These are phyloP conservation scores for Lotus japonicus DNA, from an alignment of 306 rosid species.

Conservation along the genomic window DNA sequence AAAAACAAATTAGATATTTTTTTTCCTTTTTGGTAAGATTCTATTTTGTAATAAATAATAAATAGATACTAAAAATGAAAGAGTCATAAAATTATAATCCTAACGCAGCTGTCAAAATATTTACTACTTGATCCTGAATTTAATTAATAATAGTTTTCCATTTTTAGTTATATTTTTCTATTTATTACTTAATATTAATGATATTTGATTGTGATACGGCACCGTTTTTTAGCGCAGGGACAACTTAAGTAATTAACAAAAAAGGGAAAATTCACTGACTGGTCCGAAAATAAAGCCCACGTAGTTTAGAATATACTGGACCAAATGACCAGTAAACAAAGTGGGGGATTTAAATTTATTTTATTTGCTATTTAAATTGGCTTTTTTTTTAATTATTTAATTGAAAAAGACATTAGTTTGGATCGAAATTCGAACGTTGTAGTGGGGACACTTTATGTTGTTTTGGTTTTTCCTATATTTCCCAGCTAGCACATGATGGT, in stretches of 20 bases:
- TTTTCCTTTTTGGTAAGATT: not conserved
- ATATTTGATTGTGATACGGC: no score
- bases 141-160: no score
- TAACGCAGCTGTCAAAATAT: not conserved
- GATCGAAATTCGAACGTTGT: conserved; percentile 38
- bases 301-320: not conserved
- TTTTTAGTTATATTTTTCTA: no score
- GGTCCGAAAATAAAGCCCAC: conserved; percentile 23
- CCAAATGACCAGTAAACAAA: not conserved
- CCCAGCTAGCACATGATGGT: conserved; percentile 31
- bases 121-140: not conserved
- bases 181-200: no score
- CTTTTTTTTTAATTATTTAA: not conserved
- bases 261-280: not conserved
- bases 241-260: no score
- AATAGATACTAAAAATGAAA: not conserved
- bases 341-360: not conserved
- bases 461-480: conserved; percentile 3
- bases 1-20: no score
- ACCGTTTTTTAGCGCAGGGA: no score
- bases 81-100: not conserved
- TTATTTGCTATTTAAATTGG: not conserved
- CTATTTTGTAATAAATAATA: no score
- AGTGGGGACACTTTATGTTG: conserved; percentile 30
- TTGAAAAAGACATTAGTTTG: not conserved